Percentiles rank a stretch among this genome's conserved stretches.
Conservation (phyloP, 2,329 filamentous ascomycete species). For the Cytospora schulzeri region DNA sequence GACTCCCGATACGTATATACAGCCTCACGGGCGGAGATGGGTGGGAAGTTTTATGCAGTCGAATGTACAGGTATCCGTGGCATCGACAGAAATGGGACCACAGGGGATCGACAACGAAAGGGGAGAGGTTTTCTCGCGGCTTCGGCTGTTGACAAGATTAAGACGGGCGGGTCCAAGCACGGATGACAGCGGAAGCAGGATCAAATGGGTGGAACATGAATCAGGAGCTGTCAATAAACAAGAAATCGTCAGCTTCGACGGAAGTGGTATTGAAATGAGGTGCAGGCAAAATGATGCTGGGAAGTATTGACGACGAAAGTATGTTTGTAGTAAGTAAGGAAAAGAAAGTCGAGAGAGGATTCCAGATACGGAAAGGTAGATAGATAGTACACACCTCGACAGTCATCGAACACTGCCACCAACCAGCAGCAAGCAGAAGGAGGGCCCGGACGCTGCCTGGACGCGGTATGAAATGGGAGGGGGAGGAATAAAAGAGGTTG, state of each 20-base stretch:
- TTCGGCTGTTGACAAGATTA: conserved; percentile 16
- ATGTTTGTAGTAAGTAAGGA: not conserved
- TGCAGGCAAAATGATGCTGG: not conserved
- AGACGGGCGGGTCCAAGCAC: conserved; percentile 20
- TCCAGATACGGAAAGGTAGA: not conserved
- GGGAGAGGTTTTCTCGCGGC: conserved; percentile 11
- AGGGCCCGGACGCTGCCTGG: conserved; percentile 9
- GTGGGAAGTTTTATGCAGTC: not conserved
- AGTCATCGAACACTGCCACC: conserved; percentile 2
- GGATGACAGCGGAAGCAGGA: conserved; percentile 11
- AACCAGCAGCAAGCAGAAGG: conserved; percentile 2
- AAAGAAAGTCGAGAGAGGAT: not conserved
- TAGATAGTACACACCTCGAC: conserved; percentile 12
- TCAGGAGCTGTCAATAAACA: conserved; percentile 13
- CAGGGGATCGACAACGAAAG: conserved; percentile 1
- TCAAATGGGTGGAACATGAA: conserved; percentile 14
- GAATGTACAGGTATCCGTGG: conserved; percentile 8
- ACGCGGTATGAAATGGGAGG: conserved; percentile 19
- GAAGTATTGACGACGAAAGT: not conserved
- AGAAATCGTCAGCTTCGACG: conserved; percentile 7
- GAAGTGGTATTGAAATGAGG: not conserved
- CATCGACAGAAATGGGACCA: not conserved
- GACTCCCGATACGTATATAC: not conserved
- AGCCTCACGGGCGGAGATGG: not conserved
- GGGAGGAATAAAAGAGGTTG: conserved; percentile 15